A percentile compares a stretch with the other conserved stretches of the same genome.
Evolutionary conservation across 2,329 filamentous ascomycete species (phyloP).

Genomic region (Raffaelea albimanens): DNA sequence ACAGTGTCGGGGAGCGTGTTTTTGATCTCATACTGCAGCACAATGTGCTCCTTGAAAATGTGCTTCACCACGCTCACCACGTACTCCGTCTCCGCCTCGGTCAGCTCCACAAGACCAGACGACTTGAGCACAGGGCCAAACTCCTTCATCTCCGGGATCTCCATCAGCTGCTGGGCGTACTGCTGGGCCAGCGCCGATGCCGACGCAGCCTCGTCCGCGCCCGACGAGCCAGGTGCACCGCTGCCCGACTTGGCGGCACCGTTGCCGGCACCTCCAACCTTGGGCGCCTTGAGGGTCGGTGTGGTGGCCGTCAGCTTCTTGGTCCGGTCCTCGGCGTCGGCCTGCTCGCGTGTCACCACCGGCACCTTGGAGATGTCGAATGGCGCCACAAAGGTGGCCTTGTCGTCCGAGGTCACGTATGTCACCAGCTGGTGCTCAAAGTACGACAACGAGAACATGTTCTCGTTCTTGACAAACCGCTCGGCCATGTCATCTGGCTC

Average conservation of each 20-base stretch:
- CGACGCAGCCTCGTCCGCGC: constrained; percentile 60
- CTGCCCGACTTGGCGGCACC: constrained; percentile 64
- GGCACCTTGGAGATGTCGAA: constrained; percentile 91
- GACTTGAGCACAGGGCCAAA: constrained; percentile 92
- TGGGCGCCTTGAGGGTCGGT: constrained; percentile 88
- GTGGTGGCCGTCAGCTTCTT: constrained; percentile 94
- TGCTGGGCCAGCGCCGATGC: constrained; percentile 76
- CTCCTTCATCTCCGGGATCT: constrained; percentile 82
- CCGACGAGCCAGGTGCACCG: constrained; percentile 34
- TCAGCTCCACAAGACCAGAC: constrained; percentile 75
- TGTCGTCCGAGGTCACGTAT: constrained; percentile 91
- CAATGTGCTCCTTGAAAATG: constrained; percentile 93
- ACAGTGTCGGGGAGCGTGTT: constrained; percentile 91
- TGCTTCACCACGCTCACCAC: constrained; percentile 92
- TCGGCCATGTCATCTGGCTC: constrained; percentile 81
- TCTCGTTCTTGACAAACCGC: constrained; percentile 92
- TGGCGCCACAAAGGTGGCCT: constrained; percentile 69
- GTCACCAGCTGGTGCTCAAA: constrained; percentile 96
- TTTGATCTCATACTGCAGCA: constrained; percentile 94
- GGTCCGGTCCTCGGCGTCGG: constrained; percentile 87
- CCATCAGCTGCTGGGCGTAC: constrained; percentile 77
- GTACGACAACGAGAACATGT: constrained; percentile 86
- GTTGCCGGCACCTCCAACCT: no score
- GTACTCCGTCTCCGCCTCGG: constrained; percentile 95
- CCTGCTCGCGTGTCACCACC: constrained; percentile 90